These are phyloP conservation scores for Naganishia sp. DNA, from an alignment of 1,284 basidiomycete genomes.

Conservation along the genomic window DNA sequence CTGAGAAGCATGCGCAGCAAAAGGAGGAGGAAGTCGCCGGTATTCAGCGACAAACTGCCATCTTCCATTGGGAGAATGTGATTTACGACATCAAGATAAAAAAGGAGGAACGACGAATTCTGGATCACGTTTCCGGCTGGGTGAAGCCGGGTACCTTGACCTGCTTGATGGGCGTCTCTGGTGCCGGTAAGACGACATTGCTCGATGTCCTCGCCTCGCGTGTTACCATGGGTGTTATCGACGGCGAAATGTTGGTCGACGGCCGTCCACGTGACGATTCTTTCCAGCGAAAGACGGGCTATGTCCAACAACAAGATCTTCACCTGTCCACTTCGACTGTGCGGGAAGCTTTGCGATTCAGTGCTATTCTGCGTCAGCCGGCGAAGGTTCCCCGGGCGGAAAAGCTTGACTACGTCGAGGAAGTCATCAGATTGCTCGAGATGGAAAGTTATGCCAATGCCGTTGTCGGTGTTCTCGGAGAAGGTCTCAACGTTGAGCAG, in stretches of 20 bases:
- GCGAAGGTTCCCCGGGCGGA: conserved; percentile 65
- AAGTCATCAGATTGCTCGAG: conserved; percentile 75
- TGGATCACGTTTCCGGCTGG: conserved; percentile 79
- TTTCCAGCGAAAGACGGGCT: conserved; percentile 65
- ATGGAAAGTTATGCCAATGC: conserved; percentile 71
- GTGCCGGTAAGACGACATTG: conserved; percentile 73
- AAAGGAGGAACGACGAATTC: conserved; percentile 63
- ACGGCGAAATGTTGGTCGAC: conserved; percentile 75
- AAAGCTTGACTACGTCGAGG: conserved; percentile 79
- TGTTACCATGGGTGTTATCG: conserved; percentile 74
- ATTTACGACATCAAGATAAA: conserved; percentile 61
- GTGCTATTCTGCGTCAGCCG: conserved; percentile 78
- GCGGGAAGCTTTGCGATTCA: conserved; percentile 79
- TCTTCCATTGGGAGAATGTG: conserved; percentile 56
- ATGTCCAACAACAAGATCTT: conserved; percentile 74
- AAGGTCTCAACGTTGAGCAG: conserved; percentile 64
- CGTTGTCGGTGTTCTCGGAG: conserved; percentile 69
- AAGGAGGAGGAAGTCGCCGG: conserved; percentile 38
- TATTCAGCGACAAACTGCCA: conserved; percentile 53
- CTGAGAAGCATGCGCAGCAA: conserved; percentile 26
- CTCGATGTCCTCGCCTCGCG: conserved; percentile 81
- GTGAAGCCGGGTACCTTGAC: conserved; percentile 80
- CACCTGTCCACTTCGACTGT: conserved; percentile 72
- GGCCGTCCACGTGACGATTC: conserved; percentile 69
- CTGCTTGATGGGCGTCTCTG: conserved; percentile 66